These are phyloP conservation scores for Periconia digitata DNA, from an alignment of 2,329 filamentous ascomycete species.

Conservation along the genomic window DNA sequence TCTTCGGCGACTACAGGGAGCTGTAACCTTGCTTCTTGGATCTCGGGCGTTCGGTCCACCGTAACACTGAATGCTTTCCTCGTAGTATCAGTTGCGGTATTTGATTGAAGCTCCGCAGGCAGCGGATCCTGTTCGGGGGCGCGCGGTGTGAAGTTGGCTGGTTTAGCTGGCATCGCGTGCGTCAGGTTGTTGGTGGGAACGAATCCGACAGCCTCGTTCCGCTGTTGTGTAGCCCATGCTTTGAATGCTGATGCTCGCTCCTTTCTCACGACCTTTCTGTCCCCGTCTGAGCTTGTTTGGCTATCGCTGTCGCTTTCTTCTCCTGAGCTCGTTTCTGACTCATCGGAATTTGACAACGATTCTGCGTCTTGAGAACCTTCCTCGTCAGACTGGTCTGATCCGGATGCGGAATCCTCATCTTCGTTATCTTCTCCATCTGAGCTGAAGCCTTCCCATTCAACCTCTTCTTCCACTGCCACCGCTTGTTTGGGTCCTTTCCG, in stretches of 20 bases:
- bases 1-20: conserved; percentile 93
- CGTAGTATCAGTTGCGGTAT: conserved; percentile 57
- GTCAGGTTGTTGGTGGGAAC: conserved; percentile 49
- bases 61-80: conserved; percentile 77
- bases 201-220: conserved; percentile 80
- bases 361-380: conserved; percentile 9
- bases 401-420: conserved; percentile 7
- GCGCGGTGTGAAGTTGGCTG: conserved; percentile 67
- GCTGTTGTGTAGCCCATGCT: conserved; percentile 83
- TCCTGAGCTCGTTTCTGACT: conserved; percentile 41
- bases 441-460: conserved; percentile 65
- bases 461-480: conserved; percentile 44
- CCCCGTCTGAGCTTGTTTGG: conserved; percentile 35
- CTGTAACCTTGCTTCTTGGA: conserved; percentile 76
- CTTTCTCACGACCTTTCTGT: conserved; percentile 43
- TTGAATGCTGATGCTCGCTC: conserved; percentile 76
- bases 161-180: conserved; percentile 47
- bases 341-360: conserved; percentile 10
- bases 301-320: conserved; percentile 34
- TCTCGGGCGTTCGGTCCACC: conserved; percentile 68
- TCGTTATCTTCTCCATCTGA: conserved; percentile 46
- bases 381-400: conserved; percentile 10
- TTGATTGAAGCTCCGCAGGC: conserved; percentile 63
- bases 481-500: conserved; percentile 53
- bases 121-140: conserved; percentile 71